Conservation (phyloP, 345 rosid genomes). For the Hirschfeldia incana region DNA sequence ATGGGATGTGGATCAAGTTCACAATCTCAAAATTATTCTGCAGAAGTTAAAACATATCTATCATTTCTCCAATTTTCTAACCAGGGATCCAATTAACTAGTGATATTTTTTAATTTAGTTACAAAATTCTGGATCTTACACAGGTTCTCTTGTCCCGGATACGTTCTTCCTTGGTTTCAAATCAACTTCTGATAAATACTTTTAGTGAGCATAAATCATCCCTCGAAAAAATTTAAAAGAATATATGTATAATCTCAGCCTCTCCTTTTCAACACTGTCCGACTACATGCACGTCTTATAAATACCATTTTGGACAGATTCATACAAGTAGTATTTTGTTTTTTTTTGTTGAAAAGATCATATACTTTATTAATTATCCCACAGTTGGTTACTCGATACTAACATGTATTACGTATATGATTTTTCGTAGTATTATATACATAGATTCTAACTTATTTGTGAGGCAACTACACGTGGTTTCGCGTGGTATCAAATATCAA, state of each 20-base stretch:
- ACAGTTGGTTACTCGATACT: background rate
- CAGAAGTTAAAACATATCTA: no score
- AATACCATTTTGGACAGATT: background rate
- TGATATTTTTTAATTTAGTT: background rate
- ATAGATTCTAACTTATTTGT: background rate
- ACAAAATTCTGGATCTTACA: background rate
- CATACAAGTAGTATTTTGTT: background rate
- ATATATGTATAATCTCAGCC: background rate
- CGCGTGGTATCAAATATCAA: background rate
- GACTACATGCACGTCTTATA: background rate
- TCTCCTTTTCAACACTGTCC: background rate
- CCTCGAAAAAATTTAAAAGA: background rate
- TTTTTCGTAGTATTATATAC: background rate
- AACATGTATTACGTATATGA: background rate
- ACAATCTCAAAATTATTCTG: no score
- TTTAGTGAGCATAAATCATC: background rate
- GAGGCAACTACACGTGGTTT: slow-evolving; percentile 5
- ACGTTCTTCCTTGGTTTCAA: background rate
- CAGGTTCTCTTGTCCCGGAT: background rate
- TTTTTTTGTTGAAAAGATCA: background rate
- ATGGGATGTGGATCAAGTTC: no score
- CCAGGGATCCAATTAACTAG: background rate
- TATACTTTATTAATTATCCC: background rate
- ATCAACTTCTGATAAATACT: background rate
- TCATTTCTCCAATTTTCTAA: background rate